Evolutionary conservation across 2,329 filamentous ascomycete species (phyloP), one percentile per base, ranked within the genome.

Genomic region (Sphaerulina musiva): DNA sequence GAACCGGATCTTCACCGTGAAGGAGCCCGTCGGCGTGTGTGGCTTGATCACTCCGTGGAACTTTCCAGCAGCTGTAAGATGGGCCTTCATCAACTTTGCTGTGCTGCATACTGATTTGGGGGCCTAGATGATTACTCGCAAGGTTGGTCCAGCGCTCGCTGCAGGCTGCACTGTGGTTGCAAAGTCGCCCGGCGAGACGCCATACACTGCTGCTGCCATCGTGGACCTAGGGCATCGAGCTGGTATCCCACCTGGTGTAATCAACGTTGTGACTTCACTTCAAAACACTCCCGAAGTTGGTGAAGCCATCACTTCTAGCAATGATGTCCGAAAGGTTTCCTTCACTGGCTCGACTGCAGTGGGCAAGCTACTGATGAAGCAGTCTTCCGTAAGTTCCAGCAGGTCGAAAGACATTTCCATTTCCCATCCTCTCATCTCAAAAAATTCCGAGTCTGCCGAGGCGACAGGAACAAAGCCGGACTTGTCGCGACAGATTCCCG

Each of bases 141-240:
- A 59, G 44, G 53, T 56, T 29, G 54, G 54, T 31, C 54, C 54
- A 23, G 46, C 3, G 84, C 84, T 56, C 12, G 54, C 54, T 29
- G 54, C 54, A 26, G 54, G 54, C 26, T 56, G 54, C 50, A 53
- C 54, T 9, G 48, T 56, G 9, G 49, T 56, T 4, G 54, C 54
- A 65, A 98, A 98, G 72, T 86, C 90, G 14, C 91, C 92, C 1
- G 85, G 85, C 45, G 92, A 97, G 76, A 96, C 93, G 0, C 92
- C 92, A 0, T 93, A 93, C 69, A 95, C 91, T 23, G 84, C 89
- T 0, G 84, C 95, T 39, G 92, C 92, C 1, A 73, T 97, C 20
- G 89, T 89, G 1, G 91, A 95, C 73, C 81, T 97, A 42, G 89
- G 86, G 9, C 81, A 87, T 66, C 84, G 91, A n/a, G 92, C 92